Evolutionary conservation across 495 filamentous ascomycete species (phyloP).

Genomic region (Penicillium steckii): DNA sequence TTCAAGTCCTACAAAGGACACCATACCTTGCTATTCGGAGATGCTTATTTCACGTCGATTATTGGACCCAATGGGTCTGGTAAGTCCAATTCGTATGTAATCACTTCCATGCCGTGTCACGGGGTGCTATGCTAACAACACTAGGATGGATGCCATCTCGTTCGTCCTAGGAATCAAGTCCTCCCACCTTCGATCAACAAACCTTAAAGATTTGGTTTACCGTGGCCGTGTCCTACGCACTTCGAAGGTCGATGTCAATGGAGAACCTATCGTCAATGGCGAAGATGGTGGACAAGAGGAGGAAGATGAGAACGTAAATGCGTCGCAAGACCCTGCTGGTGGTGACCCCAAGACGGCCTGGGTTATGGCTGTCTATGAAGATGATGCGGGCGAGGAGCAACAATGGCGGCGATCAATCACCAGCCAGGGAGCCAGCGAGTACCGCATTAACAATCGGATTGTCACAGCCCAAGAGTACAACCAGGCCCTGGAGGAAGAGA

Average conservation of each 20-base stretch:
- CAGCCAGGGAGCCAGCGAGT: constrained; percentile 83
- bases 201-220: constrained; percentile 93
- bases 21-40: constrained; percentile 90
- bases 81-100: constrained; percentile 97
- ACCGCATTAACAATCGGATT: constrained; percentile 88
- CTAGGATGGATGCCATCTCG: constrained; percentile 98
- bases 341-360: constrained; percentile 89
- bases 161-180: constrained; percentile 99
- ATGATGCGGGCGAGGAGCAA: constrained; percentile 93
- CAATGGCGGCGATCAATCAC: constrained; percentile 96
- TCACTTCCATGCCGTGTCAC: background rate
- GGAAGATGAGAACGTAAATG: constrained; percentile 29
- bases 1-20: constrained; percentile 99
- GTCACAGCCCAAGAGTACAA: constrained; percentile 94
- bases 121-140: constrained; percentile 19
- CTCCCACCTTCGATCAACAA: constrained; percentile 90
- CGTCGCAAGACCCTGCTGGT: constrained; percentile 50
- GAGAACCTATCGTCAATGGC: constrained; percentile 60
- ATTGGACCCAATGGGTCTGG: constrained; percentile 99
- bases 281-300: constrained; percentile 49
- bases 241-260: constrained; percentile 88
- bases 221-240: constrained; percentile 90
- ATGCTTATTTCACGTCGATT: constrained; percentile 98
- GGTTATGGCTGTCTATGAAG: constrained; percentile 99
- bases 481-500: constrained; percentile 85